Evolutionary conservation across 805 yeast species (phyloP).

Genomic region (Candida namnaoensis): DNA sequence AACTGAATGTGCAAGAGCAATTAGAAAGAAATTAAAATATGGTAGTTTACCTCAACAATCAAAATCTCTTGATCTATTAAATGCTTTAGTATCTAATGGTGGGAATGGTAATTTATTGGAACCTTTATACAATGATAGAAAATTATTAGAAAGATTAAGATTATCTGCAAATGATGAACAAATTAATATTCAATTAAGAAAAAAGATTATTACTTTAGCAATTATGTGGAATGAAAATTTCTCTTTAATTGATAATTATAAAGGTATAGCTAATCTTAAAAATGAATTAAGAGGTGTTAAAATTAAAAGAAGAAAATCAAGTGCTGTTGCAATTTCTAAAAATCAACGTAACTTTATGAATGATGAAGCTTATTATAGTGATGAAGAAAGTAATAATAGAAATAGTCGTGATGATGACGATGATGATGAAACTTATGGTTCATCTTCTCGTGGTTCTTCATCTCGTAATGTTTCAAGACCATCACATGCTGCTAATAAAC

Average conservation of each 20-base stretch:
- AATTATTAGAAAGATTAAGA: slow-evolving; percentile 54
- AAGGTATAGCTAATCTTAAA: slow-evolving; percentile 38
- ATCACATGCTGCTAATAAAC: neutral
- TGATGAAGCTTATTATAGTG: slow-evolving; percentile 39
- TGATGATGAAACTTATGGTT: too few relatives aligned
- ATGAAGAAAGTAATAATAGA: slow-evolving; percentile 20
- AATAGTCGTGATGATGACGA: neutral
- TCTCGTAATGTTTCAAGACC: neutral
- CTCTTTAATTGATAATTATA: slow-evolving; percentile 37
- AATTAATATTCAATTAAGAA: slow-evolving; percentile 40
- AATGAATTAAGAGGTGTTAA: slow-evolving; percentile 18
- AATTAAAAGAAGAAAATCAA: slow-evolving; percentile 10
- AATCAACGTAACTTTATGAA: slow-evolving; percentile 31
- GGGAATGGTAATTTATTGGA: slow-evolving; percentile 17
- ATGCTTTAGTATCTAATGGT: slow-evolving; percentile 52
- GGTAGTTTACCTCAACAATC: slow-evolving; percentile 61
- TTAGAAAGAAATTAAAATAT: slow-evolving; percentile 82
- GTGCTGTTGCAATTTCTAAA: neutral
- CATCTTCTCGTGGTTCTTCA: neutral
- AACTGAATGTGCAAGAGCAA: slow-evolving; percentile 82
- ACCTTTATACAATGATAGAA: slow-evolving; percentile 56
- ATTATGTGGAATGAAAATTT: slow-evolving; percentile 61
- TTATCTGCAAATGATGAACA: slow-evolving; percentile 32
- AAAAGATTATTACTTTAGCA: slow-evolving; percentile 41
- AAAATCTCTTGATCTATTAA: slow-evolving; percentile 56